Conservation (phyloP, 495 filamentous ascomycete genomes). For the Aspergillus heteromorphus region DNA sequence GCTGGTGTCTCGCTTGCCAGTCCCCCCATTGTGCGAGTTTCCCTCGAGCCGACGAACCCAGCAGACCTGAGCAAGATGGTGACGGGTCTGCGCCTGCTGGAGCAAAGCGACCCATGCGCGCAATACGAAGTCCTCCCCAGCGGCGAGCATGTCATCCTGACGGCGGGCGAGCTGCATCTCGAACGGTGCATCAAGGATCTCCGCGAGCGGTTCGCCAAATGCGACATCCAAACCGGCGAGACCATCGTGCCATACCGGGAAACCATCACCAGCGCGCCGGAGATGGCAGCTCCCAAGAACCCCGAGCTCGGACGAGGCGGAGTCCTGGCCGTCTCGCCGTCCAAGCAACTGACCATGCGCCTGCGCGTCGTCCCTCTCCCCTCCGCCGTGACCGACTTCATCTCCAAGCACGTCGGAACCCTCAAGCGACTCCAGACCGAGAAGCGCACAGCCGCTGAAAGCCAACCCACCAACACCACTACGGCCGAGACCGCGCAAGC, state of each 20-base stretch:
- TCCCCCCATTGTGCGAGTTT: conserved; percentile 90
- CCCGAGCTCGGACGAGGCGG: conserved; percentile 84
- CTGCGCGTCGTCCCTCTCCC: conserved; percentile 81
- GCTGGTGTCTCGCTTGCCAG: conserved; percentile 75
- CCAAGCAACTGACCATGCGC: conserved; percentile 76
- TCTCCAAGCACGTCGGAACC: conserved; percentile 68
- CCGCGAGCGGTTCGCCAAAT: conserved; percentile 84
- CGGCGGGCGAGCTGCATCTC: conserved; percentile 89
- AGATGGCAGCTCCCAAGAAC: conserved; percentile 86
- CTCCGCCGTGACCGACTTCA: conserved; percentile 71
- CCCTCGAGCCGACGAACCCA: conserved; percentile 84
- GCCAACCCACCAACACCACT: conserved; percentile 22
- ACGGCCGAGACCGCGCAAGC: conserved; percentile 22
- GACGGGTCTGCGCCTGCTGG: conserved; percentile 75
- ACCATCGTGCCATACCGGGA: conserved; percentile 96
- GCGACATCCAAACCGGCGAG: conserved; percentile 89
- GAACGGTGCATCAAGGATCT: conserved; percentile 94
- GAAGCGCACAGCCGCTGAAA: conserved; percentile 43
- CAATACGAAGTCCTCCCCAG: conserved; percentile 90
- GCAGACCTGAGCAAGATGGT: conserved; percentile 92
- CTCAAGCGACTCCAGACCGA: conserved; percentile 77
- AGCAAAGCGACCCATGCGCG: conserved; percentile 93
- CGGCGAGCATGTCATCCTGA: conserved; percentile 92
- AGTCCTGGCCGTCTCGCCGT: conserved; percentile 67
- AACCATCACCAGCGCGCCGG: conserved; percentile 75